These are phyloP conservation scores for Ophiostoma australiae DNA, from an alignment of 2,329 filamentous ascomycete species.

Conservation along the genomic window DNA sequence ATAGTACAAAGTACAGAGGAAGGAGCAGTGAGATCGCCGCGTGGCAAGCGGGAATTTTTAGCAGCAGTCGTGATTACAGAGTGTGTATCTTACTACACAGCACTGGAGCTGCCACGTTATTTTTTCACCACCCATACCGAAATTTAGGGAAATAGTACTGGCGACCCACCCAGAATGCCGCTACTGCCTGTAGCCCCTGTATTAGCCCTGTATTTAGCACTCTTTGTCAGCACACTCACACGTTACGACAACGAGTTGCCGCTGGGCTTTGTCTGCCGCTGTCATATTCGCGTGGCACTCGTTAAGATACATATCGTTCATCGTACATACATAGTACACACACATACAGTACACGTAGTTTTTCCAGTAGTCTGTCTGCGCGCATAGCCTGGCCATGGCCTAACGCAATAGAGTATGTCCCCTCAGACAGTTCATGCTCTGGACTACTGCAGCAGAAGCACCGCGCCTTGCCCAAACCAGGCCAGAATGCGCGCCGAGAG, in stretches of 20 bases:
- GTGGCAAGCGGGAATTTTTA: not conserved
- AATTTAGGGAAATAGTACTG: not conserved
- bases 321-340: too few relatives aligned
- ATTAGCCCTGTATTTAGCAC: not conserved
- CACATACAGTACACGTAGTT: too few relatives aligned
- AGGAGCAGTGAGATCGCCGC: not conserved
- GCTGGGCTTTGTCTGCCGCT: not conserved
- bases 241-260: not conserved
- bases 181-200: too few relatives aligned
- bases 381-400: not conserved
- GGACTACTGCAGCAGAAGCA: not conserved
- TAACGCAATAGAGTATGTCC: not conserved
- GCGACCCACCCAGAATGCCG: not conserved
- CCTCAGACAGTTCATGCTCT: not conserved
- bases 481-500: conserved; percentile 8
- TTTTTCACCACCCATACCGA: not conserved
- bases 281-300: not conserved
- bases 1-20: not conserved
- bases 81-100: not conserved
- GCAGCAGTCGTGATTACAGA: not conserved
- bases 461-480: conserved; percentile 8
- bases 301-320: too few relatives aligned
- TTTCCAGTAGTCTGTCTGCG: not conserved
- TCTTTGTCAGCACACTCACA: not conserved
- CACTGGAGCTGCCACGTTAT: conserved; percentile 7